A percentile compares a stretch with the other conserved stretches of the same genome.
These are phyloP conservation scores for Venturiaceae sp. DNA, from an alignment of 2,329 filamentous ascomycete genomes.

Conservation along the genomic window DNA sequence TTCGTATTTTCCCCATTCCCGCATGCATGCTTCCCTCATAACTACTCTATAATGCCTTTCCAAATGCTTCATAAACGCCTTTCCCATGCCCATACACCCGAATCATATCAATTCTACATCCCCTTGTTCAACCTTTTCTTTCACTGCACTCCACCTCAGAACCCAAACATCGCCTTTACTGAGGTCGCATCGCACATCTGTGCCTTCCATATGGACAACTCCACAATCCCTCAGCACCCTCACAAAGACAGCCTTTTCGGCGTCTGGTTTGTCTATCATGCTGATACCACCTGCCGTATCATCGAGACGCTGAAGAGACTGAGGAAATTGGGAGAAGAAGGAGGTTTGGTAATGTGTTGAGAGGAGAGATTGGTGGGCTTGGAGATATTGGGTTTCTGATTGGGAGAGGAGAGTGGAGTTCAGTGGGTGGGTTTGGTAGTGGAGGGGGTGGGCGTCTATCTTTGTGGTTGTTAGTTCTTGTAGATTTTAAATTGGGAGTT, in stretches of 20 bases:
- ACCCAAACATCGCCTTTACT: conserved; percentile 46
- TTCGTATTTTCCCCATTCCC: background rate
- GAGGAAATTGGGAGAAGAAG: conserved; percentile 76
- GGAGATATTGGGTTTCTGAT: conserved; percentile 73
- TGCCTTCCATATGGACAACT: conserved; percentile 47
- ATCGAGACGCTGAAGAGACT: conserved; percentile 71
- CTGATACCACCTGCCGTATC: conserved; percentile 81
- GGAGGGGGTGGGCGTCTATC: conserved; percentile 69
- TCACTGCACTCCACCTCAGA: conserved; percentile 46
- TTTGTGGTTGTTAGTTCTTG: conserved; percentile 21
- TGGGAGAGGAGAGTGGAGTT: conserved; percentile 49
- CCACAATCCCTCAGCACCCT: conserved; percentile 53
- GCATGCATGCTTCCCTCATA: background rate
- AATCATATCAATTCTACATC: conserved; percentile 51
- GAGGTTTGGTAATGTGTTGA: conserved; percentile 76
- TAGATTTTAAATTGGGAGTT: conserved; percentile 11
- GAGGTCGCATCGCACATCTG: conserved; percentile 41
- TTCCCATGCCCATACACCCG: background rate
- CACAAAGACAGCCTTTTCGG: conserved; percentile 76
- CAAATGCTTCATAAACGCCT: background rate
- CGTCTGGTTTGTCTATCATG: conserved; percentile 86
- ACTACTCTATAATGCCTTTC: background rate
- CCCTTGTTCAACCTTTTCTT: conserved; percentile 60
- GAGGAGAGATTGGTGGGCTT: conserved; percentile 73
- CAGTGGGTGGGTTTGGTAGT: conserved; percentile 43